Percentiles rank a stretch among this genome's conserved stretches.
These are phyloP conservation scores for Volutella citrinella DNA, from an alignment of 2,329 filamentous ascomycete species.

Conservation along the genomic window DNA sequence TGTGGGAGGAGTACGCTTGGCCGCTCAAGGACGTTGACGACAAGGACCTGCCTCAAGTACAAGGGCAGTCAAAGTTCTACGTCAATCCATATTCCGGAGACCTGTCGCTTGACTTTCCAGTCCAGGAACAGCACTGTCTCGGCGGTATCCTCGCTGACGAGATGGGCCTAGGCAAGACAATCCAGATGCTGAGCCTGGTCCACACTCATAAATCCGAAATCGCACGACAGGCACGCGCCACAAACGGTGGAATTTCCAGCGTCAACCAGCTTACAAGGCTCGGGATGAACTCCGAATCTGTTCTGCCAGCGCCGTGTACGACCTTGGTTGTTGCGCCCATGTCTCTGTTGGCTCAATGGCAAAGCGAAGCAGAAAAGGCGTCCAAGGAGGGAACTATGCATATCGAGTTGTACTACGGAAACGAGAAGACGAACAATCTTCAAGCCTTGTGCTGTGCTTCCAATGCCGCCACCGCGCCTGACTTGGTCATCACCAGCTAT, in stretches of 20 bases:
- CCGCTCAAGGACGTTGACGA: slow-evolving; percentile 85
- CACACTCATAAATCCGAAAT: slow-evolving; percentile 73
- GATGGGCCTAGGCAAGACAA: slow-evolving; percentile 98
- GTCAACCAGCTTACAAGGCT: slow-evolving; percentile 63
- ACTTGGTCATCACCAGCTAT: slow-evolving; percentile 93
- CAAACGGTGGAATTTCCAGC: slow-evolving; percentile 32
- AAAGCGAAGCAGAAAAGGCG: slow-evolving; percentile 89
- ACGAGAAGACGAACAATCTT: slow-evolving; percentile 76
- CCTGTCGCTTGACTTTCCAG: slow-evolving; percentile 84
- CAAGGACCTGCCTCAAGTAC: slow-evolving; percentile 63
- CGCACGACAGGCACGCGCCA: slow-evolving; percentile 35
- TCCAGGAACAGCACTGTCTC: slow-evolving; percentile 90
- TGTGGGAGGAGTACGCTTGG: slow-evolving; percentile 97
- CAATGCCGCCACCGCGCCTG: slow-evolving; percentile 74
- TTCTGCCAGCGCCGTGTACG: slow-evolving; percentile 76
- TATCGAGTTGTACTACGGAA: slow-evolving; percentile 87
- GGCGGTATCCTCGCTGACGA: slow-evolving; percentile 93
- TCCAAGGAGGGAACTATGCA: slow-evolving; percentile 81
- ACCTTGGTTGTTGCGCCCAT: slow-evolving; percentile 96
- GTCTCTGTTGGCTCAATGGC: slow-evolving; percentile 95
- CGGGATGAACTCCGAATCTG: slow-evolving; percentile 50
- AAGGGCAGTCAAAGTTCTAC: slow-evolving; percentile 74
- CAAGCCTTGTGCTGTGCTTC: slow-evolving; percentile 72
- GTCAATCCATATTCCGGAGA: slow-evolving; percentile 97
- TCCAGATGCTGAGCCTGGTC: slow-evolving; percentile 94